Base-by-base conservation (phyloP, 192 early-diverging fungal species). In the Rhizophagus clarus region DNA sequence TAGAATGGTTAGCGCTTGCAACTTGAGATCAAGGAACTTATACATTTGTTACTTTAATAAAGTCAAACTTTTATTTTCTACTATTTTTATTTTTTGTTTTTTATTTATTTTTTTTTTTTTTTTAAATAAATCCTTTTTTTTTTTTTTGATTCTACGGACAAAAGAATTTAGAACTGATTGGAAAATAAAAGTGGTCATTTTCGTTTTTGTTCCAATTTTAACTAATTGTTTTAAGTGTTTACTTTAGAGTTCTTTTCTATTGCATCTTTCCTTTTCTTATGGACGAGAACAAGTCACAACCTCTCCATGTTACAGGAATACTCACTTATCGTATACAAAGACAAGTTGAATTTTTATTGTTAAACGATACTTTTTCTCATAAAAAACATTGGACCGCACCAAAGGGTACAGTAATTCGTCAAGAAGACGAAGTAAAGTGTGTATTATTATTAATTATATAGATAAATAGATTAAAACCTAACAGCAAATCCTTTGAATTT, bases 351-450 rank as follows among this genome's bases (percentile, higher is more conserved):
- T 94, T 93, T 81, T 89, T 96, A 86, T 87, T 96, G 81, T 87
- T 95, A 82, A 92, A 95, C 88, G 93, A 95, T 86, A 89, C 93
- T 70, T 94, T 90, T 77, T 84, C 91, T 73, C 90, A 94, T 82
- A 93, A 94, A 80, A 87, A 90, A 79, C 91, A 95, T 84, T 96
- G 95, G 95, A 90, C 88, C 56, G 90, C 92, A 75, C 95, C 95
- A 40, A 95, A 95, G 83, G 94, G 94, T 75, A 87, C 87, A 77
- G 86, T 91, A 42, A 89, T 95, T 80, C 94, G 93, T 26, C 83
- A 89, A 77, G 95, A 96, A 86, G 92, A 95, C 85, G 93, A 94
- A 82, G 81, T 90, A 82, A 92, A 93, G 95, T 96, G 93, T 86
- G 90, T 80, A 14, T 76, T 34, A 22, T 15, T 32, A 60, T 28